These are phyloP conservation scores for Xylaria sp. DNA, from an alignment of 2,329 filamentous ascomycete genomes.

Conservation along the genomic window DNA sequence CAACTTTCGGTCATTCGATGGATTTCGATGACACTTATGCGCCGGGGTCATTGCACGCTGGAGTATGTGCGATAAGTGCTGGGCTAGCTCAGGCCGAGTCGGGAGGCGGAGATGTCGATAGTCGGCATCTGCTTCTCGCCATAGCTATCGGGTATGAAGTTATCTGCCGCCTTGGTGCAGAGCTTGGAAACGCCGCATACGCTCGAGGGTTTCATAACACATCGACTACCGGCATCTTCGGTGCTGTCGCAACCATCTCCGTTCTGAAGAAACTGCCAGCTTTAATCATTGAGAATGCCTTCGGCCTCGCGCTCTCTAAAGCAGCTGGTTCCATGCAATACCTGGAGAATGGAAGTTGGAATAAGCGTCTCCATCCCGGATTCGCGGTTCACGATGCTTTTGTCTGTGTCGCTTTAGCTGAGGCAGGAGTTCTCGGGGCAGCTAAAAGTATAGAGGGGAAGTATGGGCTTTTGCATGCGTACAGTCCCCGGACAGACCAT, in stretches of 20 bases:
- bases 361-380: slow-evolving; percentile 46
- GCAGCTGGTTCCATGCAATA: slow-evolving; percentile 48
- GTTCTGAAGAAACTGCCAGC: not conserved
- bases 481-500: not conserved
- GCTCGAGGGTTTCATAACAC: slow-evolving; percentile 8
- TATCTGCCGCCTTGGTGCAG: not conserved
- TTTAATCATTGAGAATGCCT: not conserved
- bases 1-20: not conserved
- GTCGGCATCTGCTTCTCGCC: not conserved
- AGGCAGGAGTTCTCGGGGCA: slow-evolving; percentile 43
- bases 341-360: slow-evolving; percentile 47
- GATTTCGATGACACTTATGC: slow-evolving; percentile 5
- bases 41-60: not conserved
- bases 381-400: slow-evolving; percentile 47
- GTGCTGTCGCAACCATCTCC: slow-evolving; percentile 1
- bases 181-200: slow-evolving; percentile 1
- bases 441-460: slow-evolving; percentile 42
- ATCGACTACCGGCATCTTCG: not conserved
- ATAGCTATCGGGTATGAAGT: slow-evolving; percentile 6
- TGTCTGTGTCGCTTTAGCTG: slow-evolving; percentile 42
- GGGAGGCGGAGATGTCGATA: not conserved
- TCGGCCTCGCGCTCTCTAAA: slow-evolving; percentile 35
- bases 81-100: not conserved
- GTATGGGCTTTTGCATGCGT: slow-evolving; percentile 30
- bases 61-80: not conserved